phyloP scores from a whole-genome alignment of 2,329 filamentous ascomycete genomes.

The Paraphaeosphaeria minitans region DNA sequence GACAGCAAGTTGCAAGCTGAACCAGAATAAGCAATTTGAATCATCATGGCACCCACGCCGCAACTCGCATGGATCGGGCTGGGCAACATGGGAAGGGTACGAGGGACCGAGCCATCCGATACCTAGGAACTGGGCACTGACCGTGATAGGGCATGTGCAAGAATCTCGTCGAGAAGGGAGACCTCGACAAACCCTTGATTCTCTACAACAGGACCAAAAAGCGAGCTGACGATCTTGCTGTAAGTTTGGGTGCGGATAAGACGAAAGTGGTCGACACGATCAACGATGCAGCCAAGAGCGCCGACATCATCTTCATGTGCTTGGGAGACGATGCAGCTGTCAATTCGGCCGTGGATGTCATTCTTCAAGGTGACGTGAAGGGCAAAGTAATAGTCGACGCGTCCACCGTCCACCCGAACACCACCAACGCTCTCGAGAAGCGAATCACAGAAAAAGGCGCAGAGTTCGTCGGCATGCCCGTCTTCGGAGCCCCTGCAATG shows the following conservation, averaged over 20 bases:
- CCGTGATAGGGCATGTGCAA: constrained; percentile 42
- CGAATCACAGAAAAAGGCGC: constrained; percentile 64
- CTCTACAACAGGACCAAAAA: constrained; percentile 79
- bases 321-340: constrained; percentile 79
- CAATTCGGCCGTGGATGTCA: constrained; percentile 62
- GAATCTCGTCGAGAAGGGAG: constrained; percentile 80
- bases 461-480: constrained; percentile 75
- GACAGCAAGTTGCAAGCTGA: not conserved
- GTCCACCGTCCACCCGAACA: constrained; percentile 86
- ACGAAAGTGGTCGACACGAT: constrained; percentile 68
- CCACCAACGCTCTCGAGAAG: constrained; percentile 69
- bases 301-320: constrained; percentile 83
- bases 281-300: constrained; percentile 66
- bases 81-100: constrained; percentile 84
- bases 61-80: constrained; percentile 80
- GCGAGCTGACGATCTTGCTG: constrained; percentile 67
- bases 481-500: constrained; percentile 74
- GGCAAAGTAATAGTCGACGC: constrained; percentile 85
- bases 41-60: constrained; percentile 42
- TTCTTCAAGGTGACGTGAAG: constrained; percentile 62
- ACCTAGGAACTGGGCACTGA: not conserved
- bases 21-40: not conserved
- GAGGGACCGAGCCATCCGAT: constrained; percentile 29
- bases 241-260: constrained; percentile 64
- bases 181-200: constrained; percentile 72